These are phyloP conservation scores for Protomyces pachydermus DNA, from an alignment of 1,139 yeast genomes.

Conservation along the genomic window DNA sequence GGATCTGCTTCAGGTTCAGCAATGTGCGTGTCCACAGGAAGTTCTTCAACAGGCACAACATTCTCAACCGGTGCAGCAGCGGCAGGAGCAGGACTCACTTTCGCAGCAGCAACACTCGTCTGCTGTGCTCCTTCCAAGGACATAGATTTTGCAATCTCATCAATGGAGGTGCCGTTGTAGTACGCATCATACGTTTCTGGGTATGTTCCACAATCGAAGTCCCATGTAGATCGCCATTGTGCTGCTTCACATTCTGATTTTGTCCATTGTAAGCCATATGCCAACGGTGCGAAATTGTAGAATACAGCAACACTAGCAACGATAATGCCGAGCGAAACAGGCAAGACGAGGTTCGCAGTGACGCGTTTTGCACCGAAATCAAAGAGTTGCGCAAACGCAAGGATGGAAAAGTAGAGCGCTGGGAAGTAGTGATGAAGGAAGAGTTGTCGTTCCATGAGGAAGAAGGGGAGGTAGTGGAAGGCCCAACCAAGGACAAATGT, in stretches of 20 bases:
- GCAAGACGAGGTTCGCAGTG: constrained; percentile 36
- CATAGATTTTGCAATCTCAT: background rate
- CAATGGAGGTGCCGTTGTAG: background rate
- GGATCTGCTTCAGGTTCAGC: background rate
- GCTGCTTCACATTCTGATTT: constrained; percentile 57
- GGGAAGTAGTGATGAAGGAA: constrained; percentile 92
- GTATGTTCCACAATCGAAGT: constrained; percentile 58
- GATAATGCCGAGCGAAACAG: constrained; percentile 49
- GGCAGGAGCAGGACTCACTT: background rate
- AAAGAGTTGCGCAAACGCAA: constrained; percentile 75
- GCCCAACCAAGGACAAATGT: constrained; percentile 76
- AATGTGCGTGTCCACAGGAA: constrained; percentile 3
- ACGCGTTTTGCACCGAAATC: constrained; percentile 49
- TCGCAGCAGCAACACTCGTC: constrained; percentile 6
- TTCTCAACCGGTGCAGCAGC: constrained; percentile 17
- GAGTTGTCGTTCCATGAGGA: constrained; percentile 88
- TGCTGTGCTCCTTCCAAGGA: background rate
- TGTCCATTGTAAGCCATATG: constrained; percentile 83
- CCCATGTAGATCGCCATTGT: constrained; percentile 67
- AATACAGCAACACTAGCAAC: constrained; percentile 54
- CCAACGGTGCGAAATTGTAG: constrained; percentile 62
- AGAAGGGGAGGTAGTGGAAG: constrained; percentile 79
- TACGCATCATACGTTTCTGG: constrained; percentile 15
- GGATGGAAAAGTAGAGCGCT: constrained; percentile 79
- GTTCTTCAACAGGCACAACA: constrained; percentile 9